Evolutionary conservation across 176 grass and related monocot genomes (phyloP), one percentile per base, ranked within the genome.

Genomic region (Carex pumila): DNA sequence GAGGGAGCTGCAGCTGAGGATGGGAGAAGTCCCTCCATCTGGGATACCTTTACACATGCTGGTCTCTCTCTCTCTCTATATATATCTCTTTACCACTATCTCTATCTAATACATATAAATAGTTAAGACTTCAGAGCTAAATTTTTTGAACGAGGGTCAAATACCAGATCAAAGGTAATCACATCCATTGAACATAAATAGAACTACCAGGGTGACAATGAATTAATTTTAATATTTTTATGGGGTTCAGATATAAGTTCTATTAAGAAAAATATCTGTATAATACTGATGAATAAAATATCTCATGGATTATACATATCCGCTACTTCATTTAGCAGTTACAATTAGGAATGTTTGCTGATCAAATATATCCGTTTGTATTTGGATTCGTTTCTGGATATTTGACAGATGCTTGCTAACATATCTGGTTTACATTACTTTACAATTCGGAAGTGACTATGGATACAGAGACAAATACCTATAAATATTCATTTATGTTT

Each of bases 31-130:
- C 91, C 91, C 39, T 87, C 86, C 69, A 86, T 96, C 17, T 96
- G 91, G 93, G 93, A 96, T 85, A 93, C 85, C 75, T 93, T 79
- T 21, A 89, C 86, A 83, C 93, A 93, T 83, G 70, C 67, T 87
- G 93, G 93, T 90, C 43, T 13, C 0, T 60, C 50, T 61, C 47
- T 55, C n/a, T 25, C 25, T 25, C 25, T 25, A 0, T 25, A 0
- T 3, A 14, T 25, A 25, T 25, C 25, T 25, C 25, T 25, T 61
- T 60, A 7, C 18, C 41, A 10, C 17, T 2, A 2, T 85, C 60
- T 55, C 56, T 19, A 1, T 81, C 17, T 31, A 34, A 34, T 9
- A 15, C 25, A 25, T 25, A 25, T 25, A 25, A 25, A 25, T 25
- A 25, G 25, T 25, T 25, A 25, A 25, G 25, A 25, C 25, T 25